A percentile compares a stretch with the other conserved stretches of the same genome.
Conservation (phyloP, 805 yeast species). For the Metschnikowia vanudenii region DNA sequence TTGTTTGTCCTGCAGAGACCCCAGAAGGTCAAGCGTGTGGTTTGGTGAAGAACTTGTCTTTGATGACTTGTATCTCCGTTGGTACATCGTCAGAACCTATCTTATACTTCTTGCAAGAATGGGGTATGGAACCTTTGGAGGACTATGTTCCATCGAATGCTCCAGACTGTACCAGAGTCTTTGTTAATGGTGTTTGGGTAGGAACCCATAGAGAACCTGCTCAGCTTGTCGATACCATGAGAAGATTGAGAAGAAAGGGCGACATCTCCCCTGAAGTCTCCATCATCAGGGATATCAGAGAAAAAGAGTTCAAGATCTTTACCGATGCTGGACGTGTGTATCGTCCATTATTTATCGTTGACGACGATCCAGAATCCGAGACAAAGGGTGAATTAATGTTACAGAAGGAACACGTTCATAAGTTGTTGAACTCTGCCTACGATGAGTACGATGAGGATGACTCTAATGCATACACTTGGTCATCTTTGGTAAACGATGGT, state of each 20-base stretch:
- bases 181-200: constrained; percentile 99
- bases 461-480: constrained; percentile 68
- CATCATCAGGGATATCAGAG: constrained; percentile 94
- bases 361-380: constrained; percentile 71
- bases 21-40: constrained; percentile 99
- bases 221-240: constrained; percentile 85
- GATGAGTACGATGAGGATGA: constrained; percentile 60
- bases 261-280: constrained; percentile 96
- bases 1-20: constrained; percentile 99
- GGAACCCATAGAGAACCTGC: constrained; percentile 98
- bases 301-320: constrained; percentile 90
- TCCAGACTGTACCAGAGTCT: constrained; percentile 88
- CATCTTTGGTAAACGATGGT: constrained; percentile 77
- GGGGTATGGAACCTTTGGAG: constrained; percentile 99
- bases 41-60: constrained; percentile 89
- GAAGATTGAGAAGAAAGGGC: constrained; percentile 89
- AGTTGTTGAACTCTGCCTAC: constrained; percentile 60
- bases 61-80: constrained; percentile 97
- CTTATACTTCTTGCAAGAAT: constrained; percentile 88
- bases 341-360: constrained; percentile 92
- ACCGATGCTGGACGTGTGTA: constrained; percentile 99
- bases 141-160: constrained; percentile 92
- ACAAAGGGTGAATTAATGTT: constrained; percentile 76
- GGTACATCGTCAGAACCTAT: constrained; percentile 98
- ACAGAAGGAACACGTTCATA: constrained; percentile 79